Evolutionary conservation across 2,329 filamentous ascomycete species (phyloP), one percentile per base, ranked within the genome.

Genomic region (Thelonectria discophora): DNA sequence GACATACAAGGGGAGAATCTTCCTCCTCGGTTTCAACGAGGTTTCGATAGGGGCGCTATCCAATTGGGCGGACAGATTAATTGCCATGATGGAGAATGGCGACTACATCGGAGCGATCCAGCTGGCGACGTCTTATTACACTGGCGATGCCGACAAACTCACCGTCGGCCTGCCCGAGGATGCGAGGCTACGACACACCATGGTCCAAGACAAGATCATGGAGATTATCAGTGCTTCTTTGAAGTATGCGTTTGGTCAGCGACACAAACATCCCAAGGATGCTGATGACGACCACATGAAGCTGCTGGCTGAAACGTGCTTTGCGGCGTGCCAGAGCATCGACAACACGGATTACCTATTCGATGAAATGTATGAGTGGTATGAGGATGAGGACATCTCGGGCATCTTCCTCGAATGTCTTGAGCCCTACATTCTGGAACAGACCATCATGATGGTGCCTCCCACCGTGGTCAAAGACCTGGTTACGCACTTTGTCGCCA

Each of bases 21-120:
- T 99, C 73, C 80, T 98, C 4, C 83, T 99, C 9, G 94, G 95
- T n/a, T 94, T 94, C 79, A 95, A 94, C 72, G 94, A 98, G 73
- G 82, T 97, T 42, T 92, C 93, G 0, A 92, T 98, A 49, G 95
- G 95, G 2, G 91, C 91, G 5, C 79, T 99, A 34, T 98, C 95
- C 0, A 99, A 99, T 69, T 99, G 95, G 95, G 94, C 95, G 2
- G 95, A 99, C 76, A 86, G 95, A 42, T 81, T 99, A 17, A 88
- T 97, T 67, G 94, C 94, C 0, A 83, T 98, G 69, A 97, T 99
- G 92, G 94, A 98, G 75, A 88, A 93, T 58, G 95, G 95, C n/a
- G 93, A 98, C 76, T 97, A 97, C 72, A 91, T 99, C 65, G 91
- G 88, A 12, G 94, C 95, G 2, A 97, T 99, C 62, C 86, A 90